A percentile compares a stretch with the other conserved stretches of the same genome.
Evolutionary conservation across 768 basidiomycete species (phyloP).

Genomic region (Amylocystis lapponica): DNA sequence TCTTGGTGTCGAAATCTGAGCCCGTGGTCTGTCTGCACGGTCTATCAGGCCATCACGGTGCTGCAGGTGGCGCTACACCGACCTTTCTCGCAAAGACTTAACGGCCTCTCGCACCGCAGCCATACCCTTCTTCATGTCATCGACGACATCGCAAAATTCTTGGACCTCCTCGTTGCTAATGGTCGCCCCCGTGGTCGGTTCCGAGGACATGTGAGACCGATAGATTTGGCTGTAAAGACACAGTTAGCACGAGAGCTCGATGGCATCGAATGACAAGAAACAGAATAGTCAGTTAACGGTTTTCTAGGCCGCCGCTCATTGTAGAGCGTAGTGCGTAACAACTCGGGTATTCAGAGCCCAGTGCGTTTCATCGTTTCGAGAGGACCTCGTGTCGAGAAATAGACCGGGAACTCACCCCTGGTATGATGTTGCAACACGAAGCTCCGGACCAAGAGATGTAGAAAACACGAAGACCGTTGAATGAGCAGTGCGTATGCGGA

Average conservation of each 20-base stretch:
- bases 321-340: constrained; percentile 48
- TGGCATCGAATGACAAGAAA: neutral
- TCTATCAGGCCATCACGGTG: neutral
- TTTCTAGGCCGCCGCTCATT: constrained; percentile 58
- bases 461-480: no score
- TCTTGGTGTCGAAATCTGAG: constrained; percentile 45
- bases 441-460: no score
- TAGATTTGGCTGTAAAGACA: no score
- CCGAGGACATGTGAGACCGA: no score
- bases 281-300: constrained; percentile 47
- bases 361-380: constrained; percentile 65
- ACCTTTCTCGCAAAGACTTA: constrained; percentile 52
- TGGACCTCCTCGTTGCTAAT: constrained; percentile 8
- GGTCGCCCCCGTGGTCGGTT: neutral
- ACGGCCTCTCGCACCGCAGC: constrained; percentile 53
- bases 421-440: no score
- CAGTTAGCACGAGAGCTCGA: neutral
- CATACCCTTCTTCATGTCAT: constrained; percentile 61
- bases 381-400: no score
- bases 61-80: constrained; percentile 13
- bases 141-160: constrained; percentile 24
- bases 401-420: no score
- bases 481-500: no score
- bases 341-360: constrained; percentile 57
- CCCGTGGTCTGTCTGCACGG: constrained; percentile 20